Evolutionary conservation across 768 basidiomycete species (phyloP), one percentile per base, ranked within the genome.

Genomic region (Hemileccinum rubropunctum): DNA sequence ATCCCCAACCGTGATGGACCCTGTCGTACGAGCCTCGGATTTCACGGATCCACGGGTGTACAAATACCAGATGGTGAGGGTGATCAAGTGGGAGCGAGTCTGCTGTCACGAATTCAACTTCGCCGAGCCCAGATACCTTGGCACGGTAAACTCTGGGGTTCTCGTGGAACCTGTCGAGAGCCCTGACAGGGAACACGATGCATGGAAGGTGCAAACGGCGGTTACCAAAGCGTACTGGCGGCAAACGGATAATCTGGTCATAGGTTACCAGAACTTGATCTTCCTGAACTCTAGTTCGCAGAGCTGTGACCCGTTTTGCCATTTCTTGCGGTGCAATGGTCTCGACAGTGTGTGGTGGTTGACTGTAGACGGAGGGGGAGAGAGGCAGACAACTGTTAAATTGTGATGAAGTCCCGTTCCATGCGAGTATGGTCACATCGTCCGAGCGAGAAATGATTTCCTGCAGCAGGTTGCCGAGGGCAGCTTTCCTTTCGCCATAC

Each of bases 11-110:
- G 28, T 21, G n/a, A 12, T 35, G 34, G 5, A 26, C 32, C 6
- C 15, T 17, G 11, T 12, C 9, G 11, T 30, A 30, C 28, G 28
- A 12, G 9, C 40, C 39, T 27, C 39, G 40, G 10, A 47, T 30
- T 14, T 40, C 39, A 47, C 23, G 48, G n/a, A 53, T 54, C 55
- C 55, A 56, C 3, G 55, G 55, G 39, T 50, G 28, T 17, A 44
- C 55, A 33, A 57, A 42, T 10, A 53, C 20, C 6, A 50, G 34
- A 26, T 23, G 36, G 12, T 28, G 41, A 10, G 45, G 48, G 15
- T 47, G 28, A 4, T 28, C 28, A 6, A 36, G 30, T 4, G 48
- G 48, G n/a, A 50, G 38, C 13, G 30, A 27, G 8, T 47, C 53
- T 7, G 32, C n/a, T 26, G 49, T 44, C 26, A 5, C 7, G 37